Evolutionary conservation across 768 basidiomycete species (phyloP).

Genomic region (Trametes cinnabarina): DNA sequence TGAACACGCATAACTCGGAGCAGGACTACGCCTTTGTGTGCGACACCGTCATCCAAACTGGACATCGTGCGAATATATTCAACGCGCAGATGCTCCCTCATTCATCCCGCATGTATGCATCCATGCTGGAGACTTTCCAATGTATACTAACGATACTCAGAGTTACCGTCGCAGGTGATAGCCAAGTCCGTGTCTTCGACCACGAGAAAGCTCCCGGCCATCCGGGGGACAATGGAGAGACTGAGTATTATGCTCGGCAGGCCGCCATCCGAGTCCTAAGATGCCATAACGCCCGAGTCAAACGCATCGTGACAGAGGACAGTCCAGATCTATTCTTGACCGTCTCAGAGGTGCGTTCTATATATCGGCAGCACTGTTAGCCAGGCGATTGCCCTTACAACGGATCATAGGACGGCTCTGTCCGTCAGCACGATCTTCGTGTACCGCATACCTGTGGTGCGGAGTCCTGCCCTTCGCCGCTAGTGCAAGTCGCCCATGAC

Average conservation of each 20-base stretch:
- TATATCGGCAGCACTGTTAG: conserved; percentile 20
- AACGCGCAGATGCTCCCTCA: conserved; percentile 76
- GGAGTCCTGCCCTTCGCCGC: conserved; percentile 63
- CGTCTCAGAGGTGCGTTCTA: conserved; percentile 73
- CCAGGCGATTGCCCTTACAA: not conserved
- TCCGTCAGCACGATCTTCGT: conserved; percentile 85
- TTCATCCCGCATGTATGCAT: conserved; percentile 70
- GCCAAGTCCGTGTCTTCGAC: conserved; percentile 77
- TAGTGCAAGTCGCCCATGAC: conserved; percentile 62
- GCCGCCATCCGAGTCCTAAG: conserved; percentile 52
- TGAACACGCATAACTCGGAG: conserved; percentile 45
- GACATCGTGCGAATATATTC: conserved; percentile 84
- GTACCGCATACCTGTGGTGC: conserved; percentile 61
- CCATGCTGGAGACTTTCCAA: not conserved
- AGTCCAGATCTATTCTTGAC: conserved; percentile 75
- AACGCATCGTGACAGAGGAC: conserved; percentile 77
- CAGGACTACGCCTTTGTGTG: conserved; percentile 65
- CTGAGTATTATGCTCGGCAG: conserved; percentile 43
- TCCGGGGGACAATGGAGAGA: conserved; percentile 40
- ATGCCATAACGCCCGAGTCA: conserved; percentile 73
- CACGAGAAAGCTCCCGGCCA: conserved; percentile 41
- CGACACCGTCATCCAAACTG: conserved; percentile 69
- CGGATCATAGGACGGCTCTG: conserved; percentile 67
- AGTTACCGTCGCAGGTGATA: conserved; percentile 72
- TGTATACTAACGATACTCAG: conserved; percentile 33